Evolutionary conservation across 495 filamentous ascomycete genomes (phyloP).

Genomic region (Podospora comata): DNA sequence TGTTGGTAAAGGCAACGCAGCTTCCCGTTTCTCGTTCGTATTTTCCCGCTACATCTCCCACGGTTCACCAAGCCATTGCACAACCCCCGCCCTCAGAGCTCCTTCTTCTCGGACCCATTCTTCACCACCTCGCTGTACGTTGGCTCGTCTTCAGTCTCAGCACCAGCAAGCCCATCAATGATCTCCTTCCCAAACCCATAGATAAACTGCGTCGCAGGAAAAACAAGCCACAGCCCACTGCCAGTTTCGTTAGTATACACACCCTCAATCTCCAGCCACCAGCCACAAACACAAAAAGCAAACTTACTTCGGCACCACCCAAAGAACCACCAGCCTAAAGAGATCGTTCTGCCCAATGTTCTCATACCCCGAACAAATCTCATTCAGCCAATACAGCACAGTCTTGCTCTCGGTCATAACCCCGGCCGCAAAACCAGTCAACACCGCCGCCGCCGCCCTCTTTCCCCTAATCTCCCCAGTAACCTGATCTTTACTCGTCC

Average conservation of each 20-base stretch:
- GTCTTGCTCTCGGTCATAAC: slow-evolving; percentile 90
- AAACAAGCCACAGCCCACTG: slow-evolving; percentile 76
- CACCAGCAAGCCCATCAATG: slow-evolving; percentile 54
- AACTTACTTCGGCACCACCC: slow-evolving; percentile 80
- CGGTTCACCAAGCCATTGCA: no score
- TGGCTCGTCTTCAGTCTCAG: not conserved
- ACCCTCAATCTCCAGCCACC: not conserved
- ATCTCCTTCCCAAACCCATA: slow-evolving; percentile 70
- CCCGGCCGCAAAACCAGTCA: slow-evolving; percentile 65
- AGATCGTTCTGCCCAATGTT: slow-evolving; percentile 74
- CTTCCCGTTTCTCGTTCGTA: no score
- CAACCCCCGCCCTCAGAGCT: not conserved
- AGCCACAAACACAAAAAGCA: no score
- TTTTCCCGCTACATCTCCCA: no score
- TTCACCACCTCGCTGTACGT: not conserved
- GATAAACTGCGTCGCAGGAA: slow-evolving; percentile 68
- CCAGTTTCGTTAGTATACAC: slow-evolving; percentile 12
- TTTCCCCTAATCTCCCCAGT: slow-evolving; percentile 51
- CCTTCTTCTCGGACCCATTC: not conserved
- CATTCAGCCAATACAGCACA: slow-evolving; percentile 76
- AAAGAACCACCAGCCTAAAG: slow-evolving; percentile 57
- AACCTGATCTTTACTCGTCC: slow-evolving; percentile 37
- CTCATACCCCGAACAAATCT: slow-evolving; percentile 70
- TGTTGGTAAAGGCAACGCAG: no score
- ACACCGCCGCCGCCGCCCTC: slow-evolving; percentile 58